These are phyloP conservation scores for Cadophora malorum DNA, from an alignment of 2,329 filamentous ascomycete genomes.

Conservation along the genomic window DNA sequence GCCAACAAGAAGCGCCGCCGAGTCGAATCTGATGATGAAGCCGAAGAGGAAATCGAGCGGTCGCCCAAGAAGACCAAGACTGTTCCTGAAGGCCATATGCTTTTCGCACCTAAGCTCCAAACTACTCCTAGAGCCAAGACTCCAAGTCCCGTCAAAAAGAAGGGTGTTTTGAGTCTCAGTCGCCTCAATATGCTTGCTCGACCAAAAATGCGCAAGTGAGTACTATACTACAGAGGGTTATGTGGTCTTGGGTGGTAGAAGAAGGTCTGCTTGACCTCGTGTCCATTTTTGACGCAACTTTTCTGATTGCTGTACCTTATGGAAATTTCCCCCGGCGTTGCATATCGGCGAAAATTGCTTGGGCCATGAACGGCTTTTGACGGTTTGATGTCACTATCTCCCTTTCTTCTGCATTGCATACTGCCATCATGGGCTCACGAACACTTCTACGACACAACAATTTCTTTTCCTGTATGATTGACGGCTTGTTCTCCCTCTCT, in stretches of 20 bases:
- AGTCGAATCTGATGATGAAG: conserved; percentile 62
- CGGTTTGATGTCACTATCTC: conserved; percentile 18
- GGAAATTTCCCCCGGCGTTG: conserved; percentile 1
- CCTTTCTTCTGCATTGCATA: conserved; percentile 19
- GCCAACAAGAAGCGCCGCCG: conserved; percentile 70
- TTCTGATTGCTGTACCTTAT: conserved; percentile 17
- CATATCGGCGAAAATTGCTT: conserved; percentile 19
- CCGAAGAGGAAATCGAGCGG: conserved; percentile 56
- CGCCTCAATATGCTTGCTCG: conserved; percentile 66
- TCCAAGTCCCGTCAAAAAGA: conserved; percentile 60
- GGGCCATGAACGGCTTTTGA: conserved; percentile 27
- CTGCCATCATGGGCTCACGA: conserved; percentile 21
- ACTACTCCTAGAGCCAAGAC: conserved; percentile 41
- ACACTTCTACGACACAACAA: conserved; percentile 20
- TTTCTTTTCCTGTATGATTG: conserved; percentile 24
- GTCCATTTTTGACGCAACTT: conserved; percentile 21
- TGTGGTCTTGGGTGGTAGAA: neutral
- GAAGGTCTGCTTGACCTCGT: conserved; percentile 13
- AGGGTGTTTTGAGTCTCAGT: conserved; percentile 58
- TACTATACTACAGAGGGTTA: neutral
- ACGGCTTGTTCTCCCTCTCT: neutral
- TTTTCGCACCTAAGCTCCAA: conserved; percentile 42
- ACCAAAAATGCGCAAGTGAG: conserved; percentile 61
- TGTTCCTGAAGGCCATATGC: conserved; percentile 40
- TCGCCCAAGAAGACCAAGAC: conserved; percentile 64